Evolutionary conservation across 495 filamentous ascomycete genomes (phyloP).

Genomic region (Xylaria acuta): DNA sequence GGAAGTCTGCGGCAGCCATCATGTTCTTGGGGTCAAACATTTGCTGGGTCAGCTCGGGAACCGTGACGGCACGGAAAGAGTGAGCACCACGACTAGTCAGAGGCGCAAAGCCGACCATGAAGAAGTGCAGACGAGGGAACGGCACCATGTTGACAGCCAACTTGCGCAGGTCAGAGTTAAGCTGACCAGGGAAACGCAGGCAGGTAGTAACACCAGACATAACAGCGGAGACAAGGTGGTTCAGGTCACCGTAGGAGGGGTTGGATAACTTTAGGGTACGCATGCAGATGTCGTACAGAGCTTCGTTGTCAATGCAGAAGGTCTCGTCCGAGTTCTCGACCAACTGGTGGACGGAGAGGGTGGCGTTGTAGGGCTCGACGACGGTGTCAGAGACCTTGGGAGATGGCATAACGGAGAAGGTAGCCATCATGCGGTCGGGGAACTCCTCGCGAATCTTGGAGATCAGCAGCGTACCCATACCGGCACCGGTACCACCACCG

Average conservation of each 20-base stretch:
- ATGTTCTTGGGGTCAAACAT: slow-evolving; percentile 99
- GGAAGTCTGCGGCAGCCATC: slow-evolving; percentile 99
- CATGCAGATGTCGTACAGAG: slow-evolving; percentile 99
- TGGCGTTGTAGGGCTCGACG: slow-evolving; percentile 99
- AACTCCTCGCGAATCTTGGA: slow-evolving; percentile 99
- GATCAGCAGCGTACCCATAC: slow-evolving; percentile 99
- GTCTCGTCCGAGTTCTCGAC: slow-evolving; percentile 99
- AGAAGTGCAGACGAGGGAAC: slow-evolving; percentile 99
- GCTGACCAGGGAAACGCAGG: slow-evolving; percentile 98
- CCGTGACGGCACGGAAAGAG: slow-evolving; percentile 96
- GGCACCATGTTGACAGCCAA: slow-evolving; percentile 99
- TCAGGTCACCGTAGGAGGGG: slow-evolving; percentile 98
- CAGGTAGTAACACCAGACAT: slow-evolving; percentile 99
- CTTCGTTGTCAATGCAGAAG: slow-evolving; percentile 99
- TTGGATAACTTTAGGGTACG: slow-evolving; percentile 97
- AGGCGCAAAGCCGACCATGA: slow-evolving; percentile 99
- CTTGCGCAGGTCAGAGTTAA: slow-evolving; percentile 99
- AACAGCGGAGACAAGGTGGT: slow-evolving; percentile 99
- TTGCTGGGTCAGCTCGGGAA: slow-evolving; percentile 99
- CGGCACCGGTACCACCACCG: slow-evolving; percentile 99
- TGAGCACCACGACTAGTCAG: slow-evolving; percentile 93
- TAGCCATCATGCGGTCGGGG: slow-evolving; percentile 99
- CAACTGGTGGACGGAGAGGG: slow-evolving; percentile 97
- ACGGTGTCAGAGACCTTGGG: slow-evolving; percentile 99
- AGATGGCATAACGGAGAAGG: slow-evolving; percentile 99